phyloP scores from a whole-genome alignment of 2,329 filamentous ascomycete species.

The Colletotrichum siamense region DNA sequence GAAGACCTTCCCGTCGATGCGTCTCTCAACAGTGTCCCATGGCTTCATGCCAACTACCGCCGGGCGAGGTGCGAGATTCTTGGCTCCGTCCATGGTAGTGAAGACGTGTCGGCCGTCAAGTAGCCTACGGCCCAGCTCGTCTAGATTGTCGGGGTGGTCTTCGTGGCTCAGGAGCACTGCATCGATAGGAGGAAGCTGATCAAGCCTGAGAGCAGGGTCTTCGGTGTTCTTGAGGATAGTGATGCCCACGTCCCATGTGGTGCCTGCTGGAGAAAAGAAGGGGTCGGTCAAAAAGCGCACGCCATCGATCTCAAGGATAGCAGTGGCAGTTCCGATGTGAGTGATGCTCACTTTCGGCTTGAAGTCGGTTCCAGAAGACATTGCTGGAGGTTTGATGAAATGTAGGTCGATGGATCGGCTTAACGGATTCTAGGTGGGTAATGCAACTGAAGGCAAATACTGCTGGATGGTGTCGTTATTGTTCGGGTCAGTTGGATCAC shows the following conservation, averaged over 20 bases:
- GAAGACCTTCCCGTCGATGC: slow-evolving; percentile 35
- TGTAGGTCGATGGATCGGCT: not conserved
- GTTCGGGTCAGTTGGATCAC: not conserved
- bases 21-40: slow-evolving; percentile 38
- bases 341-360: slow-evolving; percentile 33
- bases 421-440: not conserved
- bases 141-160: slow-evolving; percentile 56
- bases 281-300: slow-evolving; percentile 51
- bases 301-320: slow-evolving; percentile 48
- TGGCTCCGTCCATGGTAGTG: slow-evolving; percentile 49
- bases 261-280: slow-evolving; percentile 43
- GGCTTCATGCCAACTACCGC: slow-evolving; percentile 42
- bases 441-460: accelerated
- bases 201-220: slow-evolving; percentile 38
- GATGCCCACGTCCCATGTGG: slow-evolving; percentile 19
- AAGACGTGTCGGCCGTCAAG: slow-evolving; percentile 51
- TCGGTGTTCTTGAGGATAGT: slow-evolving; percentile 34
- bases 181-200: slow-evolving; percentile 49
- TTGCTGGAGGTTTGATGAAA: not conserved
- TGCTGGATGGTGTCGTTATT: not conserved
- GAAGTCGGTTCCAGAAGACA: not conserved
- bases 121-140: slow-evolving; percentile 47
- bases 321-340: slow-evolving; percentile 53
- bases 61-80: slow-evolving; percentile 47
- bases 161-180: slow-evolving; percentile 56